Evolutionary conservation across 768 basidiomycete genomes (phyloP).

Genomic region (Stropharia rugosoannulata): DNA sequence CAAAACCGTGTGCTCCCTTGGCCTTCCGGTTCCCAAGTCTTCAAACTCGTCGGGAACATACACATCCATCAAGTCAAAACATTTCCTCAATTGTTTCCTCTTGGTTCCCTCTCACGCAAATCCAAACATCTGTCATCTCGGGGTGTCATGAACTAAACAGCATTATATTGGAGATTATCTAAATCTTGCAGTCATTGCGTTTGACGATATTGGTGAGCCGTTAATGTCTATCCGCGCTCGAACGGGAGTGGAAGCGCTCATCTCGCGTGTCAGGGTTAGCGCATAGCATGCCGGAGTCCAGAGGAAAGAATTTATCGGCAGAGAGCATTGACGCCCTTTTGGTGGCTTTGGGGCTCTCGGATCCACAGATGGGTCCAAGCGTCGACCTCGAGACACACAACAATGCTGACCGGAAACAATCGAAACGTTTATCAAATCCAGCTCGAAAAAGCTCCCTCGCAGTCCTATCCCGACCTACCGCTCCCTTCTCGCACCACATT

Average conservation of each 20-base stretch:
- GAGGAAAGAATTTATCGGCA: slow-evolving; percentile 7
- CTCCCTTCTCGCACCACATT: neutral
- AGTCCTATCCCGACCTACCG: neutral
- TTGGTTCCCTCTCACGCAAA: no score
- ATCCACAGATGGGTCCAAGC: neutral
- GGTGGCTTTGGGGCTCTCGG: slow-evolving; percentile 11
- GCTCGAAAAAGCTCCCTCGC: neutral
- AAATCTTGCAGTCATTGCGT: no score
- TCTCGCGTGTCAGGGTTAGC: no score
- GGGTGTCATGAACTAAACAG: no score
- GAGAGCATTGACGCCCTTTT: slow-evolving; percentile 13
- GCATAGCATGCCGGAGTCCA: slow-evolving; percentile 5
- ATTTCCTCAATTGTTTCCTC: no score
- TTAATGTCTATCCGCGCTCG: neutral
- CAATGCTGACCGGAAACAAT: neutral
- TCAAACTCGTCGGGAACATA: no score
- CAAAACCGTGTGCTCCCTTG: no score
- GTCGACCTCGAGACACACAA: neutral
- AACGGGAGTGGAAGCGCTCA: no score
- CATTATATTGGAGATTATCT: no score
- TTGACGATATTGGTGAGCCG: neutral
- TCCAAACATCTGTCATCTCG: no score
- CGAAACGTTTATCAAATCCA: neutral
- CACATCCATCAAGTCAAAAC: no score
- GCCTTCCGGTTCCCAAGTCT: no score